phyloP scores from a whole-genome alignment of 2,329 filamentous ascomycete species.

The Neofusicoccum umdonicola region DNA sequence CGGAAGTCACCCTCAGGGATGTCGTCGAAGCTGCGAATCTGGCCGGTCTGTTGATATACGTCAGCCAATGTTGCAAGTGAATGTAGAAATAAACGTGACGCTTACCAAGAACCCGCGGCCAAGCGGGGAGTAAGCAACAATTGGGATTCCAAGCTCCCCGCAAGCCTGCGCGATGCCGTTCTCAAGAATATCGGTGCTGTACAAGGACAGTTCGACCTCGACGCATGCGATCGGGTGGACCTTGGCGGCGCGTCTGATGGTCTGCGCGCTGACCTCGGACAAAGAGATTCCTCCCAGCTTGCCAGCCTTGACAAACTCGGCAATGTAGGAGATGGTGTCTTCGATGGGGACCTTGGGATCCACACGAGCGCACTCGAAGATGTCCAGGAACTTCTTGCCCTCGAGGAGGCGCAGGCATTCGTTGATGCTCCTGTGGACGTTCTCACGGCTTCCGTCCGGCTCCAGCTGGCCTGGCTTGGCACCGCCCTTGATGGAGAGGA shows the following conservation, averaged over 20 bases:
- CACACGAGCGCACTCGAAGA: constrained; percentile 49
- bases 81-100: background rate
- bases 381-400: constrained; percentile 48
- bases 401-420: constrained; percentile 46
- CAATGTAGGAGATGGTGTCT: constrained; percentile 43
- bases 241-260: constrained; percentile 49
- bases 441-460: constrained; percentile 42
- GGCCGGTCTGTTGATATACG: constrained; percentile 23
- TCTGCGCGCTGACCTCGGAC: constrained; percentile 45
- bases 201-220: constrained; percentile 61
- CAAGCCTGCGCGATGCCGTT: constrained; percentile 59
- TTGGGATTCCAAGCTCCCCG: constrained; percentile 63
- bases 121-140: constrained; percentile 69
- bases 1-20: constrained; percentile 54
- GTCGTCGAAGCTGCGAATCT: constrained; percentile 53
- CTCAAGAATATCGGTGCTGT: constrained; percentile 54
- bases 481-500: constrained; percentile 53
- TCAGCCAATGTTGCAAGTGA: background rate
- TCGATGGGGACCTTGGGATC: constrained; percentile 46
- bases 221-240: constrained; percentile 58
- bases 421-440: constrained; percentile 45
- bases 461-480: constrained; percentile 31
- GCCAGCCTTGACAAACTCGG: constrained; percentile 40
- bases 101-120: constrained; percentile 55
- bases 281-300: constrained; percentile 48